Evolutionary conservation across 257 asterid genomes (phyloP).

Genomic region (Capsicum pubescens): DNA sequence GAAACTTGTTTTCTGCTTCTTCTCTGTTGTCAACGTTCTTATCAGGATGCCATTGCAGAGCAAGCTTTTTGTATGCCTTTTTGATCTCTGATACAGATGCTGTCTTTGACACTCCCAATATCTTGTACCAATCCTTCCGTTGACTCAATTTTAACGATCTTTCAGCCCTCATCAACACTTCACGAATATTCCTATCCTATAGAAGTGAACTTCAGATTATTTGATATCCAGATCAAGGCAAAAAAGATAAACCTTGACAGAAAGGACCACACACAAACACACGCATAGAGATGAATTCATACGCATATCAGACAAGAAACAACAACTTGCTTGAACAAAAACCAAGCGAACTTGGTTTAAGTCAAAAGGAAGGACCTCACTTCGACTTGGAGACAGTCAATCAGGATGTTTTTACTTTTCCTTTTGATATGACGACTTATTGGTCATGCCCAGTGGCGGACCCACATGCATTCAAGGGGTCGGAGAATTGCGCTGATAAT

Average conservation of each 20-base stretch:
- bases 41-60: slow-evolving; percentile 98
- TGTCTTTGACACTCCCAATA: slow-evolving; percentile 78
- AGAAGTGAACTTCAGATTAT: slow-evolving; percentile 22
- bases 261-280: background rate
- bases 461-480: no score
- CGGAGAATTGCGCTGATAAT: background rate
- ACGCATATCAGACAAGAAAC: background rate
- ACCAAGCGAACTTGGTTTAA: background rate
- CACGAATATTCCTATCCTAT: slow-evolving; percentile 78
- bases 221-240: slow-evolving; percentile 10
- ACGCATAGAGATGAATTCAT: background rate
- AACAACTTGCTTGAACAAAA: background rate
- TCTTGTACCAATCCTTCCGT: slow-evolving; percentile 98
- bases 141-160: slow-evolving; percentile 83
- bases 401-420: background rate
- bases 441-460: background rate
- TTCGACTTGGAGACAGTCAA: background rate
- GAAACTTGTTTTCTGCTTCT: slow-evolving; percentile 90
- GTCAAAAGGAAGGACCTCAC: background rate
- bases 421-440: background rate
- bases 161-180: slow-evolving; percentile 79
- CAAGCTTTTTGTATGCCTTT: slow-evolving; percentile 95
- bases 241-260: background rate
- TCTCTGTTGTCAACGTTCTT: slow-evolving; percentile 89
- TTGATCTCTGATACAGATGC: slow-evolving; percentile 82